Evolutionary conservation across 2,329 filamentous ascomycete genomes (phyloP).

Genomic region (Capronia americana): DNA sequence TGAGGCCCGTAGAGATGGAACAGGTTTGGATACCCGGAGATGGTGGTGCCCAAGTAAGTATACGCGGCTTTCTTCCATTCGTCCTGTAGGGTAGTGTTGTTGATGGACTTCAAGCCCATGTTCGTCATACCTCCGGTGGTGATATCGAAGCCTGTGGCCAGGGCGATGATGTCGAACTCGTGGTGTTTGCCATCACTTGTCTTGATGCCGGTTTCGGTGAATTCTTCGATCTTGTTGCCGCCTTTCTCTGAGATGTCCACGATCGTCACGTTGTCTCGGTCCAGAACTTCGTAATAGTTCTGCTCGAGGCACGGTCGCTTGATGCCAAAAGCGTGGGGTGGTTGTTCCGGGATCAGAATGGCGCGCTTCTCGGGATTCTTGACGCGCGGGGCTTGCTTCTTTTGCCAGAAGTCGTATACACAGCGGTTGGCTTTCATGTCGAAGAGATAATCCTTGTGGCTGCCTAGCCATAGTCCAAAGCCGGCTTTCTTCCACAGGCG

Average conservation of each 20-base stretch:
- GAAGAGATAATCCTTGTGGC: conserved; percentile 58
- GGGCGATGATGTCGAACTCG: conserved; percentile 51
- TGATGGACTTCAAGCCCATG: conserved; percentile 50
- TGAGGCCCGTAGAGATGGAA: conserved; percentile 61
- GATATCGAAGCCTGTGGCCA: conserved; percentile 54
- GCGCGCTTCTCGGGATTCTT: conserved; percentile 58
- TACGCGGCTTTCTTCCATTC: conserved; percentile 46
- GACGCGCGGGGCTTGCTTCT: conserved; percentile 59
- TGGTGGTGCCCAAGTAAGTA: conserved; percentile 52
- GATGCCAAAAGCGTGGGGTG: conserved; percentile 62
- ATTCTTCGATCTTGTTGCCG: conserved; percentile 49
- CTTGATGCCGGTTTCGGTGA: conserved; percentile 52
- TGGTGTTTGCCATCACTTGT: conserved; percentile 48
- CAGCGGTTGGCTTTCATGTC: conserved; percentile 57
- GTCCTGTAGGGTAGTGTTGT: conserved; percentile 47
- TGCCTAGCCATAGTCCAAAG: conserved; percentile 59
- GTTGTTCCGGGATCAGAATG: conserved; percentile 59
- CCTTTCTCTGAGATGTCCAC: conserved; percentile 52
- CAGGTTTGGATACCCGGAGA: conserved; percentile 57
- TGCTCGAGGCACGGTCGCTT: conserved; percentile 60
- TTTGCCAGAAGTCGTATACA: conserved; percentile 63
- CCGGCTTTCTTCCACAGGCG: conserved; percentile 59
- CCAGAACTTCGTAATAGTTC: conserved; percentile 59
- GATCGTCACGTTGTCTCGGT: conserved; percentile 55
- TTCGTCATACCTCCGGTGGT: conserved; percentile 51